A percentile compares a stretch with the other conserved stretches of the same genome.
Conservation (phyloP, 345 rosid species). For the Excoecaria cochinchinensis region DNA sequence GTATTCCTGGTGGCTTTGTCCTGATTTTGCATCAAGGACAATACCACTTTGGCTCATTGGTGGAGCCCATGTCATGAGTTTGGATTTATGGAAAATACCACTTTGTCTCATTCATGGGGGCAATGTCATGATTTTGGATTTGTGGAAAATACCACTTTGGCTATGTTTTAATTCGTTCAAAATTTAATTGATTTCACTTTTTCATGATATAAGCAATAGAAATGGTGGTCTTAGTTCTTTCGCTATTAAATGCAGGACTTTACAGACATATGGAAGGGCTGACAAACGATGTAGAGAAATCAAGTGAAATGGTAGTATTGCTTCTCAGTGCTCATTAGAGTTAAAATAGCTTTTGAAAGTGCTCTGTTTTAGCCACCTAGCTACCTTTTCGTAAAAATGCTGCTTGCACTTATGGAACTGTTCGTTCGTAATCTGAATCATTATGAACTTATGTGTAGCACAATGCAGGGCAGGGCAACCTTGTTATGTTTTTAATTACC, state of each 20-base stretch:
- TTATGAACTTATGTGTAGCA: background rate
- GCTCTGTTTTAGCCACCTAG: background rate
- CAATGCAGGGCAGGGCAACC: background rate
- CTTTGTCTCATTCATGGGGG: too few relatives aligned
- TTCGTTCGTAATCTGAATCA: background rate
- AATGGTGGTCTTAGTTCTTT: too few relatives aligned
- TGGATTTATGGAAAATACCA: background rate
- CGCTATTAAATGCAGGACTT: conserved; percentile 12
- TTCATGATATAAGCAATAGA: background rate
- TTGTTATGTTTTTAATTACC: background rate
- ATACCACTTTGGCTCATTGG: background rate
- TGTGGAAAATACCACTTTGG: background rate
- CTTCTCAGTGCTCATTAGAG: background rate
- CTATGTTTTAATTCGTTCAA: background rate
- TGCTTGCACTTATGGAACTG: background rate
- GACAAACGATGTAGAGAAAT: conserved; percentile 77
- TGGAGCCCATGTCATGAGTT: background rate
- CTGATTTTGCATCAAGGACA: background rate
- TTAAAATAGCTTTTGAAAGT: background rate
- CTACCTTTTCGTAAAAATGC: background rate
- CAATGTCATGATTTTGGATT: background rate
- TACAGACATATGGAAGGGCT: conserved; percentile 35
- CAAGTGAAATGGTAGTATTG: conserved; percentile 70
- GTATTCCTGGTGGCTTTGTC: background rate
- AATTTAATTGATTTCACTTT: background rate